Percentiles rank a stretch among this genome's conserved stretches.
Evolutionary conservation across 2,329 filamentous ascomycete species (phyloP).

Genomic region (Colletotrichum acutatum): DNA sequence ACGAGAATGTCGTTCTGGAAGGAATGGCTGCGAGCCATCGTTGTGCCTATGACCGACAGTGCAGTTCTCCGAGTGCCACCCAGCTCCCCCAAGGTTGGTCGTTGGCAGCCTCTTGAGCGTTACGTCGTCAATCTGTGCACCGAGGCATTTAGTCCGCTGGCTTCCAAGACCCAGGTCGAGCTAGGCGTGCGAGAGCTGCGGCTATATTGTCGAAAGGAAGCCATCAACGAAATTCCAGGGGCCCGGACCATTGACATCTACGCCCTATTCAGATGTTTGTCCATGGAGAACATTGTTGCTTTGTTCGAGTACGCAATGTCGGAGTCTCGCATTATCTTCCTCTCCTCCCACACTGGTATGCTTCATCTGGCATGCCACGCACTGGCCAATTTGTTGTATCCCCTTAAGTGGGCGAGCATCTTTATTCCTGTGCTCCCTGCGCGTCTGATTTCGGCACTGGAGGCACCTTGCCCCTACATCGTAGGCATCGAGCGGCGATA

Average conservation of each 20-base stretch:
- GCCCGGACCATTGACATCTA: conserved; percentile 93
- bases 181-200: conserved; percentile 88
- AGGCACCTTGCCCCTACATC: conserved; percentile 96
- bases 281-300: conserved; percentile 90
- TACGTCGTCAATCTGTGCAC: conserved; percentile 98
- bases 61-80: conserved; percentile 83
- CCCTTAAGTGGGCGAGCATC: conserved; percentile 91
- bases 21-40: conserved; percentile 92
- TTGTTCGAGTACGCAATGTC: conserved; percentile 93
- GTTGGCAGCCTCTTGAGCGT: conserved; percentile 96
- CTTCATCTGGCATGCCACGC: conserved; percentile 91
- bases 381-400: conserved; percentile 87
- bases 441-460: conserved; percentile 87
- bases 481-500: conserved; percentile 95
- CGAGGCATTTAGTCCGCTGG: conserved; percentile 90
- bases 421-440: conserved; percentile 93
- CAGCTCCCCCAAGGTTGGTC: conserved; percentile 88
- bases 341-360: conserved; percentile 97
- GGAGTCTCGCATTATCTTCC: conserved; percentile 94
- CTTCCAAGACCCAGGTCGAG: conserved; percentile 96
- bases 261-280: conserved; percentile 88
- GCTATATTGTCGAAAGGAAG: conserved; percentile 93
- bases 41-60: conserved; percentile 96
- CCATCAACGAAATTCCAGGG: conserved; percentile 90
- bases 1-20: conserved; percentile 95